Percentiles rank a stretch among this genome's conserved stretches.
Evolutionary conservation across 1,284 basidiomycete species (phyloP).

Genomic region (Irpex sp.): DNA sequence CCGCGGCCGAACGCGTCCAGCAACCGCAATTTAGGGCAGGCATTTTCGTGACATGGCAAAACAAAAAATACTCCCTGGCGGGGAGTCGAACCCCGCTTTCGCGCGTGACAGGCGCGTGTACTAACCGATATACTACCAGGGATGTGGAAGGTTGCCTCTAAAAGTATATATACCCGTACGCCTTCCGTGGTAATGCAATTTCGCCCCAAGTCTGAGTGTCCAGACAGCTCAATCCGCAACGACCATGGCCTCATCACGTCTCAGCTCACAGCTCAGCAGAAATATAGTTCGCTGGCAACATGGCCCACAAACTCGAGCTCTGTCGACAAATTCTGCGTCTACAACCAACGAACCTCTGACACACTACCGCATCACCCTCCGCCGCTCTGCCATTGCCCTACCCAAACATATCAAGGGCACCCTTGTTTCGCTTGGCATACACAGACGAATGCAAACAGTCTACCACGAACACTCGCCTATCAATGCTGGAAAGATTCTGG

Average conservation of each 20-base stretch:
- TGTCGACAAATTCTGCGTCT: not conserved
- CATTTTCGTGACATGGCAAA: constrained; percentile 9
- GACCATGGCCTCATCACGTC: not conserved
- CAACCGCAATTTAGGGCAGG: constrained; percentile 21
- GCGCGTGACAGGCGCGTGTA: constrained; percentile 22
- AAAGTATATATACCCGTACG: too few species aligned
- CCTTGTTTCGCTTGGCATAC: constrained; percentile 70
- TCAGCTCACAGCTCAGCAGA: not conserved
- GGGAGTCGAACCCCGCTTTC: constrained; percentile 39
- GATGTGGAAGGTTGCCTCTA: too few species aligned
- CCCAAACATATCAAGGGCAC: constrained; percentile 68
- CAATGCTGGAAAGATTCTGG: constrained; percentile 76
- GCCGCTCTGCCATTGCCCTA: constrained; percentile 78
- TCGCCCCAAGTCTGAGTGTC: too few species aligned
- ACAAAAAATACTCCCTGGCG: constrained; percentile 27
- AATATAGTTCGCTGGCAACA: not conserved
- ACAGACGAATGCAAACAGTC: constrained; percentile 76
- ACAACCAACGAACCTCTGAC: constrained; percentile 37
- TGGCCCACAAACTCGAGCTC: not conserved
- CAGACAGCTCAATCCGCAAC: not conserved
- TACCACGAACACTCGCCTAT: constrained; percentile 70
- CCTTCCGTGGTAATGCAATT: too few species aligned
- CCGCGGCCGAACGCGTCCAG: not conserved
- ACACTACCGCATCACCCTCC: constrained; percentile 83
- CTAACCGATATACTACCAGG: constrained; percentile 12